Evolutionary conservation across 2,329 filamentous ascomycete species (phyloP), one percentile per base, ranked within the genome.

Genomic region (Hymenoscyphus scutula): DNA sequence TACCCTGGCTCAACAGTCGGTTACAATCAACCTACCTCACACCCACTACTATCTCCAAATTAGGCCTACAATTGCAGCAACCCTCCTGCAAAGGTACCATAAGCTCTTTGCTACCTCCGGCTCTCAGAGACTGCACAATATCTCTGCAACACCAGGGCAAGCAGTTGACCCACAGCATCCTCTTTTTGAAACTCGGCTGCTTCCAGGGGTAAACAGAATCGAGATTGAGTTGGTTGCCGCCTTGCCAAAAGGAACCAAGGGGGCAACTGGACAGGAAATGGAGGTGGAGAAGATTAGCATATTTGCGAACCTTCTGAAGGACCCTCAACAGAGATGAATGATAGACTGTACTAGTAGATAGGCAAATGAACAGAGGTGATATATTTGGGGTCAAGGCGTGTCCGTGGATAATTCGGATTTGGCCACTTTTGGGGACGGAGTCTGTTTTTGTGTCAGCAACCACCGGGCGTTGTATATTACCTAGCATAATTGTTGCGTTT

Each of bases 281-380:
- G 91, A 95, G 73, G 79, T 93, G 65, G 92, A 97, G 78, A 89
- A 89, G 69, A 82, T 92, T 62, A 91, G 86, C 1, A 80, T 95
- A 30, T 90, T 90, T 76, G 83, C 89, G 64, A 89, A 95, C 75
- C 76, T 96, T 69, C 30, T 64, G 29, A 64, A 61, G 29, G 59
- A 56, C 41, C 60, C 55, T 17, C 55, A 62, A 8, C 54, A 58
- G n/a, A 62, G 60, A 62, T 62, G 53, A 57, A 34, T 32, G 29
- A 15, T 13, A 54, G 51, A 38, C 54, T 62, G 61, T 62, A 62
- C 27, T 59, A 55, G 32, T 62, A 59, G 51, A 32, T 59, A 41
- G 32, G n/a, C 19, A 10, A 23, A 48, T 48, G 23, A 34, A 34
- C 13, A 45, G 5, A 45, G 56, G 17, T 56, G 37, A 10, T 6